phyloP scores from a whole-genome alignment of 2,329 filamentous ascomycete genomes.

The Lasiodiplodia theobromae region DNA sequence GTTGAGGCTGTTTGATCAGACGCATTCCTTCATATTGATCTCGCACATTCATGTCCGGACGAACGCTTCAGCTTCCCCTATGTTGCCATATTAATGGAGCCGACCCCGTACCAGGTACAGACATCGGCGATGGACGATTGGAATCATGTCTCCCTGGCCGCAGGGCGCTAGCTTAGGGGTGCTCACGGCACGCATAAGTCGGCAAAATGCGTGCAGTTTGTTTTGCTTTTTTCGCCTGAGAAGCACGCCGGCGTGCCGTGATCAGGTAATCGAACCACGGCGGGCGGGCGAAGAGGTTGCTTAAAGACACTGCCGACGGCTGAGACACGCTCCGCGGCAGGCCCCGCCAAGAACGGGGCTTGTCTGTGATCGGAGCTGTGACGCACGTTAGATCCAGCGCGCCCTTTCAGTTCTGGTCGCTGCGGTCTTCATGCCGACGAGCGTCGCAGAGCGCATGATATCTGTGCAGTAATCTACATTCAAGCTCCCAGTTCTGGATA shows the following conservation, averaged over 20 bases:
- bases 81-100: too few species aligned
- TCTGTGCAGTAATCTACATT: conserved; percentile 27
- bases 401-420: neutral
- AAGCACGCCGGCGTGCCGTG: neutral
- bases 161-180: neutral
- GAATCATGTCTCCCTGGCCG: neutral
- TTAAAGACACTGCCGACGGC: conserved; percentile 23
- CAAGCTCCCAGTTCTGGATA: conserved; percentile 20
- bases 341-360: conserved; percentile 15
- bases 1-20: too few species aligned
- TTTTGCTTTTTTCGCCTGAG: conserved; percentile 16
- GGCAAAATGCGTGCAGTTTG: conserved; percentile 12
- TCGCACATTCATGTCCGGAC: too few species aligned
- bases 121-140: conserved; percentile 8
- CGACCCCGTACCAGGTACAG: neutral
- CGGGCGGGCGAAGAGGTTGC: conserved; percentile 8
- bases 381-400: conserved; percentile 24
- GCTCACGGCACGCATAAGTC: neutral
- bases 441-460: conserved; percentile 17
- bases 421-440: conserved; percentile 23
- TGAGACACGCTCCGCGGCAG: conserved; percentile 29
- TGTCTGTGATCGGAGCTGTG: conserved; percentile 21
- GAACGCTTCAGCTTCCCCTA: too few species aligned
- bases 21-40: too few species aligned
- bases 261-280: conserved; percentile 5